Evolutionary conservation across 176 grass and related monocot genomes (phyloP).

Genomic region (Musa itinerans): DNA sequence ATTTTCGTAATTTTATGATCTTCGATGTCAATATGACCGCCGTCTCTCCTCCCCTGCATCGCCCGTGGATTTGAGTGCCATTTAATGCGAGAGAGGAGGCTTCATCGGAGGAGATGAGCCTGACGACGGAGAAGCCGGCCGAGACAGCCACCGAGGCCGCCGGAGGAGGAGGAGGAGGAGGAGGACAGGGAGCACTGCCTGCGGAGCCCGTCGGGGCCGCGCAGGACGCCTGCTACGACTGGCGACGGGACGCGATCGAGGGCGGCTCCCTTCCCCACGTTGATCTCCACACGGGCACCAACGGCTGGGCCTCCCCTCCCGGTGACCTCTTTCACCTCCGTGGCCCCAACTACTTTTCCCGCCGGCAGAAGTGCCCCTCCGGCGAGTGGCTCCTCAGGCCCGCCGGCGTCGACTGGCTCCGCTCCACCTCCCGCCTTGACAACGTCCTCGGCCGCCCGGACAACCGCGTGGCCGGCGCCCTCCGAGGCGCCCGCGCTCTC

Average conservation of each 20-base stretch:
- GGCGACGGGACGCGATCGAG: conserved; percentile 1
- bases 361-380: conserved; percentile 38
- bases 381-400: conserved; percentile 63
- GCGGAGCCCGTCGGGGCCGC: not conserved
- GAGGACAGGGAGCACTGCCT: not conserved
- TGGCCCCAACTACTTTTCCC: conserved; percentile 48
- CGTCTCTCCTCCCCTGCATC: no score
- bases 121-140: no score
- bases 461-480: conserved; percentile 45
- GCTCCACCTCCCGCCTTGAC: conserved; percentile 61
- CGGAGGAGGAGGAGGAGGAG: not conserved
- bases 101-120: no score
- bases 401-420: conserved; percentile 91
- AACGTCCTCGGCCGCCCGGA: conserved; percentile 69
- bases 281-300: conserved; percentile 16
- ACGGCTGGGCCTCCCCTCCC: conserved; percentile 80
- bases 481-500: conserved; percentile 44
- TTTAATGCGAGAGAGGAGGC: no score
- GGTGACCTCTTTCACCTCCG: conserved; percentile 86
- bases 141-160: no score
- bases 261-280: conserved; percentile 13
- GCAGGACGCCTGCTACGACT: not conserved
- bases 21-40: no score
- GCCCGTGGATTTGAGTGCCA: no score
- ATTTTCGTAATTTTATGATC: no score